Conservation (phyloP, 2,329 filamentous ascomycete species). For the Colletotrichum sp. region DNA sequence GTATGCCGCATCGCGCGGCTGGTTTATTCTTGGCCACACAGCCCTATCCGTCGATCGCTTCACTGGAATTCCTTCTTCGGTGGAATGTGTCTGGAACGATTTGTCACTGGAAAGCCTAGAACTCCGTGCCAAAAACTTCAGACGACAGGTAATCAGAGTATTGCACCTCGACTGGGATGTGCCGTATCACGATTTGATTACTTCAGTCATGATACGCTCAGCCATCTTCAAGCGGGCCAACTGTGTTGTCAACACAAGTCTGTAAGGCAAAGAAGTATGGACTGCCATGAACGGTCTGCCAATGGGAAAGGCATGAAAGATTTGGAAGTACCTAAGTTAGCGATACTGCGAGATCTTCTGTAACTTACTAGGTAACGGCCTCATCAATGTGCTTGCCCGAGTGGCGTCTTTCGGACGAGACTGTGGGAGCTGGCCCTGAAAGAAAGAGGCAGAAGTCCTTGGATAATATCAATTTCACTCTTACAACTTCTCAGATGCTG, state of each 20-base stretch:
- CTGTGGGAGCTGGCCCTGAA: too few species aligned
- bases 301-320: too few species aligned
- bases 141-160: not conserved
- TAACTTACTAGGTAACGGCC: too few species aligned
- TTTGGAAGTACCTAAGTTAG: too few species aligned
- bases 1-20: not conserved
- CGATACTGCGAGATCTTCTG: too few species aligned
- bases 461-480: too few species aligned
- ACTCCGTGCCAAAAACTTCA: not conserved
- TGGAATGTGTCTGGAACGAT: not conserved
- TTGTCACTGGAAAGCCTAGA: not conserved
- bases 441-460: too few species aligned
- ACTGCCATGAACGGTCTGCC: too few species aligned
- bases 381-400: too few species aligned
- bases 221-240: not conserved
- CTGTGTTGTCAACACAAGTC: not conserved
- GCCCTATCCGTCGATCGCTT: not conserved
- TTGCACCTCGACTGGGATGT: not conserved
- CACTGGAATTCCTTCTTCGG: not conserved
- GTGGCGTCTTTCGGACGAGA: too few species aligned
- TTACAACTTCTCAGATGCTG: not conserved
- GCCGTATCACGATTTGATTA: accelerated
- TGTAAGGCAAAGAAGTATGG: too few species aligned
- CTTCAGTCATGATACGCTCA: accelerated
- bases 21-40: not conserved